A percentile compares a stretch with the other conserved stretches of the same genome.
Conservation (phyloP, 768 basidiomycete species). For the Cubamyces sp. region DNA sequence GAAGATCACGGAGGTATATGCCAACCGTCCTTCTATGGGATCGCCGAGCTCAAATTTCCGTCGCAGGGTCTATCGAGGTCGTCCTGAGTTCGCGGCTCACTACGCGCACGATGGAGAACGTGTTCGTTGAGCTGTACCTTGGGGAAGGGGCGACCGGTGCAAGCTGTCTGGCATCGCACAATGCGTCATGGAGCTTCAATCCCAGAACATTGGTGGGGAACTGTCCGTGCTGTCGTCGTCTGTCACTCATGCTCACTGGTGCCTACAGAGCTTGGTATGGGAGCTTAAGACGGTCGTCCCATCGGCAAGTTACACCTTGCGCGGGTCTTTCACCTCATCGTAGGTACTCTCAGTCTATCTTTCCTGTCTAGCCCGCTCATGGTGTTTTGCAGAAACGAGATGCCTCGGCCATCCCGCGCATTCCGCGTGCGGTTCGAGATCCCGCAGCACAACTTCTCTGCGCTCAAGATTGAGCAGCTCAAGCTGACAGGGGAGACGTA, state of each 20-base stretch:
- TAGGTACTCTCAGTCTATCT: slow-evolving; percentile 38
- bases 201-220: slow-evolving; percentile 35
- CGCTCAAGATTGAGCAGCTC: slow-evolving; percentile 84
- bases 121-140: slow-evolving; percentile 72
- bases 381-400: slow-evolving; percentile 37
- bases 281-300: slow-evolving; percentile 70
- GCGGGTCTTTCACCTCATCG: slow-evolving; percentile 77
- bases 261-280: slow-evolving; percentile 71
- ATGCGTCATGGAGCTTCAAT: slow-evolving; percentile 83
- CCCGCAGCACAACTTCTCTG: slow-evolving; percentile 70
- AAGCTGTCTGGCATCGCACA: slow-evolving; percentile 70
- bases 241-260: not conserved
- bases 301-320: slow-evolving; percentile 69
- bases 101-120: slow-evolving; percentile 68
- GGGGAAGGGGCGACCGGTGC: slow-evolving; percentile 75
- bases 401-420: slow-evolving; percentile 71
- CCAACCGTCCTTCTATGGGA: not conserved
- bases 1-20: slow-evolving; percentile 46
- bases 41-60: slow-evolving; percentile 9
- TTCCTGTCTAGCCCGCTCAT: no score
- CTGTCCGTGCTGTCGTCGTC: not conserved
- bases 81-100: slow-evolving; percentile 65
- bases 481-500: slow-evolving; percentile 79
- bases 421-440: slow-evolving; percentile 75
- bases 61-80: slow-evolving; percentile 60